Base-by-base conservation (phyloP, 2,329 filamentous ascomycete species). In the Sporothrix luriei region DNA sequence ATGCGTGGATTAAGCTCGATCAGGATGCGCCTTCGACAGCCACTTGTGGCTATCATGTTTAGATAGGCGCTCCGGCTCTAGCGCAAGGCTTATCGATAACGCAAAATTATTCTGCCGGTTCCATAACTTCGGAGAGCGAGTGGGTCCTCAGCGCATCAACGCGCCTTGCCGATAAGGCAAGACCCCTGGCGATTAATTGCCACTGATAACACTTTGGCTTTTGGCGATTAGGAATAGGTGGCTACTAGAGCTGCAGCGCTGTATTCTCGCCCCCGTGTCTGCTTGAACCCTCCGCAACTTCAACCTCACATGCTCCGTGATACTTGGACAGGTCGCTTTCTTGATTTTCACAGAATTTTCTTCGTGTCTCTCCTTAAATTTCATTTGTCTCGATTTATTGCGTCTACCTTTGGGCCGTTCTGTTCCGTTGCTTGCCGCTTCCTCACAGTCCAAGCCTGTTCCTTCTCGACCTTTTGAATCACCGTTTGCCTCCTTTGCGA, bases 61-160 rank as follows among this genome's bases (percentile, higher is more conserved):
- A n/a, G 46, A n/a, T n/a, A 19, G 48, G 19, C 48, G 48, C 48
- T 49, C 9, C 19, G 14, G 11, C 55, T 24, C 29, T 40, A 33
- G 33, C 33, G 33, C 5, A 26, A 29, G 52, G 10, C 57, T 70
- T 73, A 73, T 72, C 71, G 68, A 72, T 73, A 70, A 48, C 68
- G 71, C 66, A 70, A 59, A 62, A 73, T 69, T 29, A 57, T 70
- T 71, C 51, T 46, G 55, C 71, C 72, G 71, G 38, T 9, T 1
- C 57, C 48, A 51, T 29, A 33, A 54, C 14, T 33, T n/a, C 11
- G n/a, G n/a, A 64, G 61, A 38, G 54, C 55, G 19, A 19, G 19
- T 49, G 16, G 48, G 19, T 49, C n/a, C 24, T 26, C 6, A 29
- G 40, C 40, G 40, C 59, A 46, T 26, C 16, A 24, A 14, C 33